Percentiles rank a stretch among this genome's conserved stretches.
Evolutionary conservation across 768 basidiomycete species (phyloP).

Genomic region (Collybia mongolica): DNA sequence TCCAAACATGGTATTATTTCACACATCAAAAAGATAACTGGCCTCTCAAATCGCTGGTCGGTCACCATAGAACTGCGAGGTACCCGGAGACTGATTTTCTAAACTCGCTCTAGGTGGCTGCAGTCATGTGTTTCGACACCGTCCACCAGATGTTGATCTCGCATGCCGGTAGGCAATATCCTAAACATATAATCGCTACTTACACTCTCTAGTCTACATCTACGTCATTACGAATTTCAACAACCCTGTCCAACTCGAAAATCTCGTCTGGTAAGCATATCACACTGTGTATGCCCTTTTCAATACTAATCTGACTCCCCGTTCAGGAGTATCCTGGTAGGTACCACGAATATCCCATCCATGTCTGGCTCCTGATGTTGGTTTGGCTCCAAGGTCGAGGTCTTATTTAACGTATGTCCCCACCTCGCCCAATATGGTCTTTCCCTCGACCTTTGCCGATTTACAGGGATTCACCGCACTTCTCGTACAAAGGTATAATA

Average conservation of each 20-base stretch:
- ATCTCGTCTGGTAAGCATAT: conserved; percentile 40
- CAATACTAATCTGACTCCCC: background rate
- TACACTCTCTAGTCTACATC: conserved; percentile 36
- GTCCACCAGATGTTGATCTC: conserved; percentile 53
- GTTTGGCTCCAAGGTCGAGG: conserved; percentile 34
- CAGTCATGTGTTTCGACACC: conserved; percentile 49
- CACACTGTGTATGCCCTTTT: background rate
- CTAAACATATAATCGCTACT: background rate
- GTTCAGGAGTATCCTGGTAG: conserved; percentile 35
- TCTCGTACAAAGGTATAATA: conserved; percentile 42
- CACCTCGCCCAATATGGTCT: background rate
- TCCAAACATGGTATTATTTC: conserved; percentile 58
- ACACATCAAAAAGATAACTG: conserved; percentile 49
- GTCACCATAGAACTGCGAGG: conserved; percentile 7
- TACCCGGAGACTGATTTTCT: background rate
- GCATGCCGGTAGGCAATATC: conserved; percentile 37
- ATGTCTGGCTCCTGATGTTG: background rate
- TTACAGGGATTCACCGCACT: conserved; percentile 43
- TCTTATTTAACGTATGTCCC: conserved; percentile 44
- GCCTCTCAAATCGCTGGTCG: conserved; percentile 45
- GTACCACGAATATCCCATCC: background rate
- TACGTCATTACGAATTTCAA: conserved; percentile 45
- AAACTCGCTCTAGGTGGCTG: conserved; percentile 36
- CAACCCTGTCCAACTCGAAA: conserved; percentile 20
- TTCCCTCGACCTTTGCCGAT: background rate